Percentiles rank a stretch among this genome's conserved stretches.
Evolutionary conservation across 1,284 basidiomycete species (phyloP).

Genomic region (Austroboletus novae-zelandiae): DNA sequence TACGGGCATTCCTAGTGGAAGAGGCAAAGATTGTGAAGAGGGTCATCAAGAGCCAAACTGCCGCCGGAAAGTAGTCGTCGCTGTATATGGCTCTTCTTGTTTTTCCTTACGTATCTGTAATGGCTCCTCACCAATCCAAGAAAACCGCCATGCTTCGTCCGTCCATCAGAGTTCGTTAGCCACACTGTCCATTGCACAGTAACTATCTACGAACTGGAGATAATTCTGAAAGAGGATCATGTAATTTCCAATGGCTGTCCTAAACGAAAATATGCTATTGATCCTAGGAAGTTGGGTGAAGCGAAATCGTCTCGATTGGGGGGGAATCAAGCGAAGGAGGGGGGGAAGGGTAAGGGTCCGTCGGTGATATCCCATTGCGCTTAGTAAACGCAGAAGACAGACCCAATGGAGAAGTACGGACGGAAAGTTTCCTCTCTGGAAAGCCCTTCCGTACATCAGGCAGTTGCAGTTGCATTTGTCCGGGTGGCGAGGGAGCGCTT

Average conservation of each 20-base stretch:
- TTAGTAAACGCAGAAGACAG: constrained; percentile 24
- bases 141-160: constrained; percentile 1
- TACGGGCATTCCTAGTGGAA: constrained; percentile 98
- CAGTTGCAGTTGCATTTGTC: constrained; percentile 3
- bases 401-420: constrained; percentile 27
- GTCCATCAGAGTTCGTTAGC: too few relatives aligned
- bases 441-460: constrained; percentile 17
- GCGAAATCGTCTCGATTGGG: constrained; percentile 28
- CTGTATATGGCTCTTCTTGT: too few relatives aligned
- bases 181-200: not conserved
- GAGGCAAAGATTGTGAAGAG: constrained; percentile 99
- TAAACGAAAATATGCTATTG: too few relatives aligned
- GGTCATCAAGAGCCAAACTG: constrained; percentile 83
- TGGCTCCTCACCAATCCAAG: constrained; percentile 9
- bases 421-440: constrained; percentile 32
- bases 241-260: constrained; percentile 5
- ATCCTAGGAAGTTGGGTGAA: constrained; percentile 9
- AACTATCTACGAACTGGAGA: constrained; percentile 2
- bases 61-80: constrained; percentile 24
- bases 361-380: constrained; percentile 36
- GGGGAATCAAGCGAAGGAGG: constrained; percentile 74
- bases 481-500: constrained; percentile 4
- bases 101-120: constrained; percentile 23
- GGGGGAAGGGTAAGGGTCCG: constrained; percentile 71
- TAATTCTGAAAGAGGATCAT: constrained; percentile 1